Evolutionary conservation across 148 eudicot species (phyloP), one percentile per base, ranked within the genome.

Genomic region (Heliosperma pusillum): DNA sequence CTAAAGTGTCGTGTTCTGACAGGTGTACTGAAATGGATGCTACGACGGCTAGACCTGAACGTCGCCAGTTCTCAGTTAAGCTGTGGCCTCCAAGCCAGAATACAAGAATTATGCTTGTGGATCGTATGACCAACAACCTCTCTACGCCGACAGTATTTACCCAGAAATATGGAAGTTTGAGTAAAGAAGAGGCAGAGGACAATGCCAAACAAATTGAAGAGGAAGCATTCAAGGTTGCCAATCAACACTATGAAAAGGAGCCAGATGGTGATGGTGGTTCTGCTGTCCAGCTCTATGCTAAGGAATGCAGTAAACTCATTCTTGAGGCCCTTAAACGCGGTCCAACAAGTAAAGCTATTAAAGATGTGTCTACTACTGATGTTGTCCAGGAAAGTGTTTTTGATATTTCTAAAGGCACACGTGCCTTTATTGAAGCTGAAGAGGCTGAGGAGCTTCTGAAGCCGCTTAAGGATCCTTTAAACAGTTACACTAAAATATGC

Each of bases 201-300:
- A 87, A 87, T 81, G 95, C 97, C 45, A 92, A 87, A 75, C 75
- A 84, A 74, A 87, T 92, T 7, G 97, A 92, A 81, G 85, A 76
- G 20, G 47, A 72, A 55, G 92, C 97, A 73, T 89, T 87, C 79
- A 77, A 25, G 47, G 70, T 83, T 80, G 97, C 95, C 36, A 84
- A 76, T 79, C 86, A 86, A 74, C 87, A 83, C 69, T 89, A 83
- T 72, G 85, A 80, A 63, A 90, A 90, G 80, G 93, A 92, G 83
- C 90, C 97, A 19, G 97, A 90, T 85, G 95, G 91, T 52, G 97
- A 92, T 85, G 97, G 97, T 57, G 83, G 87, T 73, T 86, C 90
- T 13, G 93, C 97, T 6, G 93, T 92, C 78, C 95, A 88, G 66
- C 77, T 92, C 53, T 90, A 92, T 83, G 92, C 97, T 66, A 90